A percentile compares a stretch with the other conserved stretches of the same genome.
Evolutionary conservation across 169 alveolate genomes (phyloP).

Genomic region (Neospora caninum): DNA sequence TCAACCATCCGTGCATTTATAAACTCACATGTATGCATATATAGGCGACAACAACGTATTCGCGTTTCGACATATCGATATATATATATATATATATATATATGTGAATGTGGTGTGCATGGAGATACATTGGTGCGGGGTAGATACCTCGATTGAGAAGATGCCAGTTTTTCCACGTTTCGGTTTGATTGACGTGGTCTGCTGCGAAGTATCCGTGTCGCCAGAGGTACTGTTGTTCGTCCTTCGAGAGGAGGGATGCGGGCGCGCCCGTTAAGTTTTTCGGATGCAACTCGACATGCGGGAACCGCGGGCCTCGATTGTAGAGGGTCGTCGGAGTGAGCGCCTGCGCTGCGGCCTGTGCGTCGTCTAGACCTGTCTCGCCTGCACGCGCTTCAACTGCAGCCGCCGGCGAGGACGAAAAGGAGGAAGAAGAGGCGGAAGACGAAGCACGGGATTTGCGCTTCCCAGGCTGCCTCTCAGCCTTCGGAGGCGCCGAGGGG

Average conservation of each 20-base stretch:
- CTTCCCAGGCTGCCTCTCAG: neutral
- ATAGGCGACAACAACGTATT: too few species aligned
- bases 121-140: neutral
- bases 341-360: neutral
- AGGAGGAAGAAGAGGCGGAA: neutral
- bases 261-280: neutral
- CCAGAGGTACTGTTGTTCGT: neutral
- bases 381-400: too few species aligned
- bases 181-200: neutral
- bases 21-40: neutral
- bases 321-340: constrained; percentile 3
- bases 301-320: neutral
- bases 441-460: too few species aligned
- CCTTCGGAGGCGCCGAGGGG: neutral
- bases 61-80: neutral
- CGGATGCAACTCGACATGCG: constrained; percentile 20
- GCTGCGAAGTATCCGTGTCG: constrained; percentile 27
- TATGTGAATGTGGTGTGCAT: neutral
- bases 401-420: too few species aligned
- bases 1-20: neutral
- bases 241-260: neutral
- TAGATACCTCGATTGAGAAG: constrained; percentile 20
- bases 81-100: neutral
- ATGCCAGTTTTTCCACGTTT: constrained; percentile 34
- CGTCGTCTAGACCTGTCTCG: too few species aligned